Evolutionary conservation across 139 green algal species (phyloP).

Genomic region (Chlorella sorokiniana): DNA sequence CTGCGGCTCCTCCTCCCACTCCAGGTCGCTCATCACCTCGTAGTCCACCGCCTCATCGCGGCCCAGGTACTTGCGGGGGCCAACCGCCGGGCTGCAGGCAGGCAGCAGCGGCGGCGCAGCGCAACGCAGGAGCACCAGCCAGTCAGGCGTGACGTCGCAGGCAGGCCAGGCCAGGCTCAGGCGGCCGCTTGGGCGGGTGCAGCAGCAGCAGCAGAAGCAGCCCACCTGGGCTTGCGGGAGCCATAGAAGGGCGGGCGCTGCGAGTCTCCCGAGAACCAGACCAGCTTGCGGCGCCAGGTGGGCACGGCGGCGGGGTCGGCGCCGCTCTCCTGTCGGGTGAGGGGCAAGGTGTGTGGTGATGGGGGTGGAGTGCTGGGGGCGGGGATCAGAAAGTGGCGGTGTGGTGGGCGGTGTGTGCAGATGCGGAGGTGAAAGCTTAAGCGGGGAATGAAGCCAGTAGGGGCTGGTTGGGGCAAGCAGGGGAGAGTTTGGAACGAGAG

Average conservation of each 20-base stretch:
- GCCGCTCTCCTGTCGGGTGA: constrained; percentile 4
- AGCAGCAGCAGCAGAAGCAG: not conserved
- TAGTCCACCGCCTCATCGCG: constrained; percentile 73
- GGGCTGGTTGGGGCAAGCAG: too few species aligned
- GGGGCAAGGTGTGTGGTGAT: not conserved
- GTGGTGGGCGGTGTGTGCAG: too few species aligned
- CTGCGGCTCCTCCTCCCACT: constrained; percentile 86
- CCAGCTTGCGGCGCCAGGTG: constrained; percentile 67
- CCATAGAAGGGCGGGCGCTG: constrained; percentile 68
- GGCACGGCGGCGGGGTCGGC: constrained; percentile 21
- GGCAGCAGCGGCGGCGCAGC: not conserved
- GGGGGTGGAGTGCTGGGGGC: too few species aligned
- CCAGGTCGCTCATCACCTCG: constrained; percentile 74
- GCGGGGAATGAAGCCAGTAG: too few species aligned
- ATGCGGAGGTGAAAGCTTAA: too few species aligned
- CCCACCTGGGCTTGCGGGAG: constrained; percentile 40
- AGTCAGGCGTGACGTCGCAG: not conserved
- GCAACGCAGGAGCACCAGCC: not conserved
- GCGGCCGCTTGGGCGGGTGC: too few species aligned
- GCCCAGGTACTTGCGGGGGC: constrained; percentile 49
- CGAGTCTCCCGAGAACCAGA: constrained; percentile 45
- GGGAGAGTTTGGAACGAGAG: too few species aligned
- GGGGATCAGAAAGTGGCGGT: too few species aligned
- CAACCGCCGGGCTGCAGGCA: constrained; percentile 36
- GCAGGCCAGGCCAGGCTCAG: not conserved